A percentile compares a stretch with the other conserved stretches of the same genome.
Conservation (phyloP, 2,329 filamentous ascomycete genomes). For the Sclerotinia sclerotiorum region DNA sequence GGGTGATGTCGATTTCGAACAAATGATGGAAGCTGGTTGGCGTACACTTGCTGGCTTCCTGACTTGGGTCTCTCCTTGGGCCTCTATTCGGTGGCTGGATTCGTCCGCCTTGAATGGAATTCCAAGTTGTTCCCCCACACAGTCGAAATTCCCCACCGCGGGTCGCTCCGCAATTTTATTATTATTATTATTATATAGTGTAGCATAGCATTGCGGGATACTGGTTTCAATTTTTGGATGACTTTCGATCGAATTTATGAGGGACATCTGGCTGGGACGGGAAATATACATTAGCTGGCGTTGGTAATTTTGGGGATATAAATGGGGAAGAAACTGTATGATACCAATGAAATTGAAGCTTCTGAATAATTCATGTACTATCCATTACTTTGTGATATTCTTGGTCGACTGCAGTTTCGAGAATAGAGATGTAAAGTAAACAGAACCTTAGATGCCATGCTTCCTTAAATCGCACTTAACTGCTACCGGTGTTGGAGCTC, state of each 20-base stretch:
- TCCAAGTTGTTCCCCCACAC: not conserved
- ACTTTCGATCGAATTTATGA: slow-evolving; percentile 5
- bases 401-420: not conserved
- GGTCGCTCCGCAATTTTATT: not conserved
- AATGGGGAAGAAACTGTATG: not conserved
- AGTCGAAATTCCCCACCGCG: not conserved
- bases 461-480: not conserved
- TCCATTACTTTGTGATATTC: not conserved
- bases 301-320: not conserved
- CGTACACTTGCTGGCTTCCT: not conserved
- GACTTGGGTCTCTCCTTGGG: not conserved
- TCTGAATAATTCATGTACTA: not conserved
- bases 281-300: slow-evolving; percentile 16
- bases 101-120: not conserved
- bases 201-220: slow-evolving; percentile 8
- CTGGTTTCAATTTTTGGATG: slow-evolving; percentile 8
- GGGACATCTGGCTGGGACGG: not conserved
- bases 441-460: not conserved
- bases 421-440: not conserved
- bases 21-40: not conserved
- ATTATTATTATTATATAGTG: slow-evolving; percentile 10
- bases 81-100: not conserved
- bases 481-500: not conserved
- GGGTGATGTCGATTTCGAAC: too few relatives aligned
- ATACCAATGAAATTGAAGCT: slow-evolving; percentile 11